Base-by-base conservation (phyloP, 345 rosid genomes). In the Conringia planisiliqua region DNA sequence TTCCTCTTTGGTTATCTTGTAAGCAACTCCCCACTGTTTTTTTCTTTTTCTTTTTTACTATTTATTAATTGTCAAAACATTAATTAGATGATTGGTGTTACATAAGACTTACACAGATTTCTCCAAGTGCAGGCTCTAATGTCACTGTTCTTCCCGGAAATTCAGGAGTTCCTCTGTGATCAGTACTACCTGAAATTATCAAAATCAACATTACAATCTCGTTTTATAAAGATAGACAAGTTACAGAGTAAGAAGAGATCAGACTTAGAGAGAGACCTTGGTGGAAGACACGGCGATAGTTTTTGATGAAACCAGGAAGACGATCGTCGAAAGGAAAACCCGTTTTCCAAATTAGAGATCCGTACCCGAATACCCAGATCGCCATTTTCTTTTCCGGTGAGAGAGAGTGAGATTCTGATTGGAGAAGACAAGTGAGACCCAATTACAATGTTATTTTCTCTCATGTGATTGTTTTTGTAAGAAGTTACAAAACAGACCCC, bases 1-100 rank as follows among this genome's bases (percentile, higher is more conserved):
- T 79, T 90, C 86, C 74, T 90, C 83, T 16, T 83, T 81, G 56
- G 89, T 86, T 76, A 91, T 84, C 78, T 83, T 94, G 81, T 91
- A 91, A 4, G 98, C 97, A 77, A 71, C 93, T 82, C 98, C 97
- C 96, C 97, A 86, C 98, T 94, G 75, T n/a, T n/a, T n/a, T n/a
- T n/a, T n/a, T n/a, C n/a, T n/a, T n/a, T n/a, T n/a, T n/a, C n/a
- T n/a, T n/a, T n/a, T n/a, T n/a, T n/a, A n/a, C n/a, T n/a, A n/a
- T n/a, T n/a, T n/a, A n/a, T n/a, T n/a, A n/a, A n/a, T n/a, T n/a
- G n/a, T n/a, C 36, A 26, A n/a, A 27, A 1, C 22, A 3, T 29
- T 6, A 2, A 3, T 10, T 7, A 42, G 18, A 44, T n/a, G 8
- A 14, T 13, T 6, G 16, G 35, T 62, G 26, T 4, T 4, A 3